These are phyloP conservation scores for Eucalyptus cloeziana DNA, from an alignment of 345 rosid genomes.

Conservation along the genomic window DNA sequence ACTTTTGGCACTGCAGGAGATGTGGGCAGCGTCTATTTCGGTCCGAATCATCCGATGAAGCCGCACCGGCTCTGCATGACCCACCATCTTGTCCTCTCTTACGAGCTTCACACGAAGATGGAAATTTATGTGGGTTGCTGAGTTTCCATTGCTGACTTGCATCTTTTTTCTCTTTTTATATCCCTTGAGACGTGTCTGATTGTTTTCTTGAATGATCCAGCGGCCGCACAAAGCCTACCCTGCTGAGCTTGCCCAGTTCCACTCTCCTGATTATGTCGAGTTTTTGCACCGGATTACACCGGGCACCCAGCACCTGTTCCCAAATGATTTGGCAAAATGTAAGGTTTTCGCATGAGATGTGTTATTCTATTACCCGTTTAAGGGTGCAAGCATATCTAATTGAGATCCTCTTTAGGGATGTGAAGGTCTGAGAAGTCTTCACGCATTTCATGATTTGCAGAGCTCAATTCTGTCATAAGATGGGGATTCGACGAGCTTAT, in stretches of 20 bases:
- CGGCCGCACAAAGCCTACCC: conserved; percentile 99
- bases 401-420: not conserved
- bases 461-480: not conserved
- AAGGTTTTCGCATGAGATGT: not conserved
- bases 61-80: conserved; percentile 98
- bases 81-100: conserved; percentile 92
- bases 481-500: not conserved
- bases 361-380: not conserved
- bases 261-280: conserved; percentile 87
- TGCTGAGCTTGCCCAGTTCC: conserved; percentile 93
- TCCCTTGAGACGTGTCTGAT: not conserved
- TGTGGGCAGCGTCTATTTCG: conserved; percentile 89
- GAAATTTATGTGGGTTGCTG: conserved; percentile 67
- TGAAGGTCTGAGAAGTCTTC: not conserved
- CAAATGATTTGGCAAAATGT: conserved; percentile 62
- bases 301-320: conserved; percentile 51
- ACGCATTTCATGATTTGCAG: not conserved
- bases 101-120: conserved; percentile 92
- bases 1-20: conserved; percentile 45
- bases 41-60: conserved; percentile 97
- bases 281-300: conserved; percentile 82
- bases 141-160: not conserved
- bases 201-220: conserved; percentile 24
- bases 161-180: not conserved
- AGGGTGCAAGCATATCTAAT: not conserved